phyloP scores from a whole-genome alignment of 2,329 filamentous ascomycete genomes.

The Aspergillus tubingensis region DNA sequence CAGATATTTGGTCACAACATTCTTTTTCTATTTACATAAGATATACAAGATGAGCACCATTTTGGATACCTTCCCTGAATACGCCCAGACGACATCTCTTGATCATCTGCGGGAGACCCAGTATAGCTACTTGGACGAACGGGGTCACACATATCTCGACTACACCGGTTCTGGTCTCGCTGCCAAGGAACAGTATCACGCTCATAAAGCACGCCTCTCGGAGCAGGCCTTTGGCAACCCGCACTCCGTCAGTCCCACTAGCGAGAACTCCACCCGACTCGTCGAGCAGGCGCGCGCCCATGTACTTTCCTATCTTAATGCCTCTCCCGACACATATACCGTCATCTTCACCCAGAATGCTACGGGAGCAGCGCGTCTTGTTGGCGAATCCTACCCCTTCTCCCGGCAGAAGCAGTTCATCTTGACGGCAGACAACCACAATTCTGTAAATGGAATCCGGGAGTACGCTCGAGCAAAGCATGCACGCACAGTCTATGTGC shows the following conservation, averaged over 20 bases:
- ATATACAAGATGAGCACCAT: background rate
- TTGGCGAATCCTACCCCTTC: slow-evolving; percentile 13
- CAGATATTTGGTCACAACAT: background rate
- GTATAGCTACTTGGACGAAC: slow-evolving; percentile 15
- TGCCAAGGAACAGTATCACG: slow-evolving; percentile 10
- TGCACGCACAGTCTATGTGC: slow-evolving; percentile 13
- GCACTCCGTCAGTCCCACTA: slow-evolving; percentile 13
- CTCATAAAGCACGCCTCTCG: slow-evolving; percentile 10
- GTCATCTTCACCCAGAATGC: slow-evolving; percentile 16
- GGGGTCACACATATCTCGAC: slow-evolving; percentile 13
- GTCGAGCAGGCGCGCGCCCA: slow-evolving; percentile 12
- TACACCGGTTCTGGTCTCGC: slow-evolving; percentile 13
- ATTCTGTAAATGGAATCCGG: slow-evolving; percentile 14
- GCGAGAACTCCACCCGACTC: slow-evolving; percentile 8
- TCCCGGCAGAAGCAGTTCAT: slow-evolving; percentile 1
- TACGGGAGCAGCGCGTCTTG: slow-evolving; percentile 12
- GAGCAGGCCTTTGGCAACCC: slow-evolving; percentile 11
- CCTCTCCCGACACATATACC: slow-evolving; percentile 10
- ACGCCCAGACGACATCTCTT: slow-evolving; percentile 2
- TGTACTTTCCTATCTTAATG: slow-evolving; percentile 8
- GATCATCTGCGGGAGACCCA: slow-evolving; percentile 11
- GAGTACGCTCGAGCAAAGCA: slow-evolving; percentile 8
- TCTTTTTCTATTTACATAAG: background rate
- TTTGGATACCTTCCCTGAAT: slow-evolving; percentile 11
- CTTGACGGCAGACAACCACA: slow-evolving; percentile 15